Evolutionary conservation across 306 rosid genomes (phyloP).

Genomic region (Sechiopsis laciniata): DNA sequence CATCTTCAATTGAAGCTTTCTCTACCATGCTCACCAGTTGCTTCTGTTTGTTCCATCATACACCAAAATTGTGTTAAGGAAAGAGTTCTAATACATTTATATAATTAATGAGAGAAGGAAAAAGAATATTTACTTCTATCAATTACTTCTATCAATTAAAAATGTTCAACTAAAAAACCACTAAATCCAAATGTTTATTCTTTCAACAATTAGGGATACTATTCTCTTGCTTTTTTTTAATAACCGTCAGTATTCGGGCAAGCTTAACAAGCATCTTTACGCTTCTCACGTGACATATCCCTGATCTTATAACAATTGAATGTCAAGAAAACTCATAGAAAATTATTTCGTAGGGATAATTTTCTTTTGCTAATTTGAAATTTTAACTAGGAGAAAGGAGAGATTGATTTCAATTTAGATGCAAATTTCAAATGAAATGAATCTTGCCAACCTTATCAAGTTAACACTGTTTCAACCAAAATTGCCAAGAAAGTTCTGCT

Average conservation of each 20-base stretch:
- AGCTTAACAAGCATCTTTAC: no score
- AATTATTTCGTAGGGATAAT: no score
- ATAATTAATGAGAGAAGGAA: not conserved
- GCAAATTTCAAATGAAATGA: not conserved
- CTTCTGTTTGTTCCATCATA: constrained; percentile 42
- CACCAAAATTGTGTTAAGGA: not conserved
- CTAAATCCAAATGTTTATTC: not conserved
- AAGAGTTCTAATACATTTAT: not conserved
- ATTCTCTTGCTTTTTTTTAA: no score
- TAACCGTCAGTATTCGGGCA: no score
- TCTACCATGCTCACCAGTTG: constrained; percentile 97
- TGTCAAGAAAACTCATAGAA: no score
- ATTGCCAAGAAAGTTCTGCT: not conserved
- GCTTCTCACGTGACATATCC: no score
- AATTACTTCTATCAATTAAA: no score
- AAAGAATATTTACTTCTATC: not conserved
- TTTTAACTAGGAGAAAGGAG: not conserved
- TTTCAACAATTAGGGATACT: not conserved
- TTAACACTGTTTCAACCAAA: not conserved
- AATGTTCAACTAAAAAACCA: not conserved
- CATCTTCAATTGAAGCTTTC: constrained; percentile 93
- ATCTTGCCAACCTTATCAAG: not conserved
- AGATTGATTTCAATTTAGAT: not conserved
- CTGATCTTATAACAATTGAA: no score
- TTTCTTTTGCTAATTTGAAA: no score